phyloP scores from a whole-genome alignment of 2,329 filamentous ascomycete genomes.

The Thelonectria olida region DNA sequence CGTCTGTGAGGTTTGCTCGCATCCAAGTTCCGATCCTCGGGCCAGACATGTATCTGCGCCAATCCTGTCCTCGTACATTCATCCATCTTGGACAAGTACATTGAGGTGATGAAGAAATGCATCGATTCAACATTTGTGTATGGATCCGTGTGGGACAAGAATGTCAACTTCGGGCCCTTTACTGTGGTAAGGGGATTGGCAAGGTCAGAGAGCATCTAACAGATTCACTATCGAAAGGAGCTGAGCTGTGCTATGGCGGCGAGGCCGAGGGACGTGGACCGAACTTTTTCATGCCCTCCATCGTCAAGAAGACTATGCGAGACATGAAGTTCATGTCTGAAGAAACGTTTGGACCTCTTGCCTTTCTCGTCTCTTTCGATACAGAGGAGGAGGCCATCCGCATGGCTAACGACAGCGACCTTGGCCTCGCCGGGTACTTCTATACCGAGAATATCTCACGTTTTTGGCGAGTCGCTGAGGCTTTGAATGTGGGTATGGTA shows the following conservation, averaged over 20 bases:
- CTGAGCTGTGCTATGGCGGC: constrained; percentile 17
- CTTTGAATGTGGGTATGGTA: background rate
- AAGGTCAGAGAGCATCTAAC: too few relatives aligned
- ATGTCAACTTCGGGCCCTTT: too few relatives aligned
- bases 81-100: too few relatives aligned
- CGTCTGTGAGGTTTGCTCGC: too few relatives aligned
- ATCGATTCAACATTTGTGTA: too few relatives aligned
- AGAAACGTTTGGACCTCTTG: constrained; percentile 77
- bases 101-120: too few relatives aligned
- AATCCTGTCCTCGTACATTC: constrained; percentile 67
- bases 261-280: constrained; percentile 67
- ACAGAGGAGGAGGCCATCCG: background rate
- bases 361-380: constrained; percentile 54
- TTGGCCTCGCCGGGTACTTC: background rate
- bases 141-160: too few relatives aligned
- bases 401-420: background rate
- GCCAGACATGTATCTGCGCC: constrained; percentile 42
- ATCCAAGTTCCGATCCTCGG: constrained; percentile 2
- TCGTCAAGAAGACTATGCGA: constrained; percentile 70
- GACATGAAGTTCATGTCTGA: constrained; percentile 72
- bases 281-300: constrained; percentile 73
- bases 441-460: background rate
- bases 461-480: background rate
- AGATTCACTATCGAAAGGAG: too few relatives aligned
- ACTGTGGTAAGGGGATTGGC: too few relatives aligned